A percentile compares a stretch with the other conserved stretches of the same genome.
Evolutionary conservation across 768 basidiomycete species (phyloP).

Genomic region (Leccinum ochraceum): DNA sequence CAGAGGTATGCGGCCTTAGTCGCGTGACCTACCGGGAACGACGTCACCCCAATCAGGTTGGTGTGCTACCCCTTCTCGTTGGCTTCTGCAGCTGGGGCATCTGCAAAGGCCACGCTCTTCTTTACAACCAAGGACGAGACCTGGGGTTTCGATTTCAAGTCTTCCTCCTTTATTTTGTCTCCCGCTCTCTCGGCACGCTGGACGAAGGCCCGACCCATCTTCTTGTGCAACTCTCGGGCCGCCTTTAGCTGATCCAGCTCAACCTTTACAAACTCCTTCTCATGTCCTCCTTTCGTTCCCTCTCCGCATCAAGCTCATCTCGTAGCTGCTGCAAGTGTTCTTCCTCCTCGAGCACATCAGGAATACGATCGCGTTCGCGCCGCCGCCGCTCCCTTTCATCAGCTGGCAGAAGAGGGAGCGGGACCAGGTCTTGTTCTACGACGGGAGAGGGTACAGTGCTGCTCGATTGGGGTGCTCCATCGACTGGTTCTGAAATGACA

Average conservation of each 20-base stretch:
- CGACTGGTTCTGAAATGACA: slow-evolving; percentile 66
- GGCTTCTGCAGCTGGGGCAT: slow-evolving; percentile 31
- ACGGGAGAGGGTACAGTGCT: slow-evolving; percentile 15
- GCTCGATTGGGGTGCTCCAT: slow-evolving; percentile 24
- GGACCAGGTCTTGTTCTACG: slow-evolving; percentile 48
- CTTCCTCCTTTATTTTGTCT: slow-evolving; percentile 26
- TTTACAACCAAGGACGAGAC: slow-evolving; percentile 38
- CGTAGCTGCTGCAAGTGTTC: slow-evolving; percentile 49
- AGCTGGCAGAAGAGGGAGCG: slow-evolving; percentile 45
- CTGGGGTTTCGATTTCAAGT: slow-evolving; percentile 28
- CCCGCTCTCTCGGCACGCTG: too few species aligned
- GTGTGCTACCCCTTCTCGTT: slow-evolving; percentile 17
- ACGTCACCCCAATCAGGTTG: slow-evolving; percentile 44
- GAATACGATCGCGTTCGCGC: slow-evolving; percentile 60
- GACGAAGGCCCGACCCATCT: too few species aligned
- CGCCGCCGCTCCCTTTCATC: slow-evolving; percentile 51
- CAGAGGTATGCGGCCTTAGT: too few species aligned
- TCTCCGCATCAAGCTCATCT: slow-evolving; percentile 41
- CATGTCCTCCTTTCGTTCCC: slow-evolving; percentile 20
- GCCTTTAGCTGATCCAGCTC: too few species aligned
- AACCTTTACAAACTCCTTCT: too few species aligned
- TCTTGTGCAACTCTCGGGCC: too few species aligned
- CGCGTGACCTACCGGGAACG: too few species aligned
- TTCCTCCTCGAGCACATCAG: slow-evolving; percentile 72
- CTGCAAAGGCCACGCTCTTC: slow-evolving; percentile 70